Base-by-base conservation (phyloP, 768 basidiomycete genomes). In the Coprinopsis marcescibilis region DNA sequence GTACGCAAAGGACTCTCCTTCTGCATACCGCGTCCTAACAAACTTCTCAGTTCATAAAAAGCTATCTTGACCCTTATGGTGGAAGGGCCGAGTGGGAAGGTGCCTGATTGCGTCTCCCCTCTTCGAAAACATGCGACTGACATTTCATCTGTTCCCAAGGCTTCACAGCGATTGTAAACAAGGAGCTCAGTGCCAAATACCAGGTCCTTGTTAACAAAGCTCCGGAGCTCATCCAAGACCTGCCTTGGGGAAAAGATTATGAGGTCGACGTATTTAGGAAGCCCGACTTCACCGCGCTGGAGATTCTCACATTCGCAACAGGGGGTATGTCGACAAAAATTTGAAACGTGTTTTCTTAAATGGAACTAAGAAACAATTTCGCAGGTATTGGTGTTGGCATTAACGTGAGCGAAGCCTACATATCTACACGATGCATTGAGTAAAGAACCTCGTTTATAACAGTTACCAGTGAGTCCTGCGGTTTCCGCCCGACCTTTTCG, bases 31-130 rank as follows among this genome's bases (percentile, higher is more conserved):
- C 29, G 29, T 8, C n/a, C 29, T 32, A n/a, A 32, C 29, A 32
- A 8, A 32, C n/a, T 32, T 32, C 8, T 32, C 43, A 76, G 64
- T 89, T 89, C 61, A 75, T 89, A 32, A 87, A 89, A 71, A 89
- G 84, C 1, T 89, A 89, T 50, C 83, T 91, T 14, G 91, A 93
- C 58, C 91, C 91, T 5, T 91, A 88, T 49, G 91, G 90, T 27
- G 84, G 78, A n/a, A 80, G 91, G 42, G 91, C 91, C 0, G 91
- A 93, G 62, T 93, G 90, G 90, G 89, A 93, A 77, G 89, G 88
- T 80, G 46, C 27, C 55, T 45, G 34, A 25, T 46, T 46, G 29
- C 19, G 7, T 40, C 24, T 26, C 8, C 43, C 21, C 47, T 36
- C 40, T 55, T 20, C n/a, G n/a, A n/a, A n/a, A n/a, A n/a, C n/a